These are phyloP conservation scores for Gloeophyllum trabeum DNA, from an alignment of 768 basidiomycete genomes.

Conservation along the genomic window DNA sequence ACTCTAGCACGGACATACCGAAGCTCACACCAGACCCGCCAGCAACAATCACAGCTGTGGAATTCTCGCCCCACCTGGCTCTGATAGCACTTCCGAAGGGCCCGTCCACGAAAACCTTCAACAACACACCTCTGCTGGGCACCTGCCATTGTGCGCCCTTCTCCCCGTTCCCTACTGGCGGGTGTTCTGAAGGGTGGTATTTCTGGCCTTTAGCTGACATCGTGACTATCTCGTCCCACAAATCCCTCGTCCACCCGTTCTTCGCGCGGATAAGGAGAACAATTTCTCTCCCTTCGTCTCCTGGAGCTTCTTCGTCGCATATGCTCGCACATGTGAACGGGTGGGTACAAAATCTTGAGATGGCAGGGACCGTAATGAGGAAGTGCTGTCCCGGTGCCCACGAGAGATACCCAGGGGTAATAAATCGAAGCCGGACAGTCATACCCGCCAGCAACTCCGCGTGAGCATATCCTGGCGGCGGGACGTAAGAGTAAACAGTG, in stretches of 20 bases:
- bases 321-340: conserved; percentile 65
- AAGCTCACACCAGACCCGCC: conserved; percentile 75
- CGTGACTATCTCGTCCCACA: conserved; percentile 44
- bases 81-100: conserved; percentile 59
- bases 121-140: conserved; percentile 36
- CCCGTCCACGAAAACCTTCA: conserved; percentile 52
- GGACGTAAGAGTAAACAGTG: conserved; percentile 20
- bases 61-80: conserved; percentile 45
- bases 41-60: conserved; percentile 49
- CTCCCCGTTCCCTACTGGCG: too few relatives aligned
- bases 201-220: conserved; percentile 20
- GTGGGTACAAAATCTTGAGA: conserved; percentile 52
- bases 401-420: conserved; percentile 38
- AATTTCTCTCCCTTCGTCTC: conserved; percentile 41
- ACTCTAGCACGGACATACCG: conserved; percentile 54
- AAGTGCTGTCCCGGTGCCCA: conserved; percentile 82
- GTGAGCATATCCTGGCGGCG: conserved; percentile 59
- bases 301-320: conserved; percentile 33
- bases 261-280: conserved; percentile 60
- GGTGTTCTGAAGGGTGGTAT: conserved; percentile 17
- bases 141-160: conserved; percentile 15
- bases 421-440: conserved; percentile 57
- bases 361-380: conserved; percentile 51
- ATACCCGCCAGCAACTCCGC: conserved; percentile 60
- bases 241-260: conserved; percentile 53